Conservation (phyloP, 305 asterid species). For the Solanum aculeatissimum region DNA sequence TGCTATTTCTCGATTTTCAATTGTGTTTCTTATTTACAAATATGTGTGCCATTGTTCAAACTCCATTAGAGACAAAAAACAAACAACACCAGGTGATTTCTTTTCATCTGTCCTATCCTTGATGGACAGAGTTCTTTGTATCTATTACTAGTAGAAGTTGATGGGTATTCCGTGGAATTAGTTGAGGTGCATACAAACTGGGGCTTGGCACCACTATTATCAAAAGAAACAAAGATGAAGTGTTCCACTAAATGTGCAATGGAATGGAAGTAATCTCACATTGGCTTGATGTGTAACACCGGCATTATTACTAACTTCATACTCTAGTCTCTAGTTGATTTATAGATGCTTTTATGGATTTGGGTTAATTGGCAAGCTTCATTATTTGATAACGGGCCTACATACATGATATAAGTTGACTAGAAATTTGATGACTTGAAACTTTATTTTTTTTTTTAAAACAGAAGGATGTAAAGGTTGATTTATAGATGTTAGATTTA, state of each 20-base stretch:
- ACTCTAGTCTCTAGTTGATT: background rate
- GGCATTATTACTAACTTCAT: background rate
- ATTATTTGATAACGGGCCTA: background rate
- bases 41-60: background rate
- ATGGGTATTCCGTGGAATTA: too few species aligned
- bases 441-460: background rate
- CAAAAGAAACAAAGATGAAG: background rate
- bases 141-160: accelerated
- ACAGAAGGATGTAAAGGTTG: background rate
- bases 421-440: background rate
- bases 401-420: background rate
- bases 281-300: background rate
- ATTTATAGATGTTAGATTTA: background rate
- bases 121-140: background rate
- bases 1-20: background rate
- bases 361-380: background rate
- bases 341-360: background rate
- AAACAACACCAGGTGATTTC: background rate
- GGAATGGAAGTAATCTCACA: background rate
- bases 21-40: background rate
- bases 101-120: background rate
- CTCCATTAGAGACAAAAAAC: background rate
- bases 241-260: background rate
- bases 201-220: background rate
- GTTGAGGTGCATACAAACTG: too few species aligned